Evolutionary conservation across 2,329 filamentous ascomycete genomes (phyloP), one percentile per base, ranked within the genome.

Genomic region (Fusarium sp.): DNA sequence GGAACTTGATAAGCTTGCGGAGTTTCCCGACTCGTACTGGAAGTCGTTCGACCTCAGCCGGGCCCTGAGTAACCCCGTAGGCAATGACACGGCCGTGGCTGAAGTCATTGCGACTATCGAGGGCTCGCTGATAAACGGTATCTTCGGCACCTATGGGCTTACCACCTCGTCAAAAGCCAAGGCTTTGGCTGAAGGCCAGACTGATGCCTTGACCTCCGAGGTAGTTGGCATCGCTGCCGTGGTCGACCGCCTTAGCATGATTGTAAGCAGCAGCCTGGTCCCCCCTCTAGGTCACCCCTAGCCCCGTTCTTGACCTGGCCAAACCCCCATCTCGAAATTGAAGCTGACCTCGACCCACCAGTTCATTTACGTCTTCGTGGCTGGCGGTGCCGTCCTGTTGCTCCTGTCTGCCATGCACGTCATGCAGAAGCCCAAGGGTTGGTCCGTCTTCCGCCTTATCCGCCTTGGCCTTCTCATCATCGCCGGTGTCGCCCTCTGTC

Each of bases 91-190:
- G 3, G 10, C 1, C 47, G 9, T 52, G 10, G 0, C 0, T 29
- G 0, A n/a, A 1, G 1, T 6, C 10, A 1, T 31, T 13, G 5
- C 0, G 5, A 29, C 24, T 10, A 11, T 52, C 18, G 0, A 0
- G 16, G 6, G 3, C 47, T 52, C 47, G 1, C 47, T 52, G 47
- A 2, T 1, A 0, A 52, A 52, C 47, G 27, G 2, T 27, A 8
- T 52, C 10, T n/a, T 31, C 16, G 3, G 0, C 47, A 52, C 47
- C 24, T 52, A 52, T 52, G 47, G 47, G 24, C 47, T 52, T 29
- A 52, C 24, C 3, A 31, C 47, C 2, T 52, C 47, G 10, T n/a
- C 24, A 29, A 52, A 52, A 31, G 24, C 1, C 24, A 52, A 8
- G 24, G 16, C 45, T 18, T 5, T 7, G 9, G 24, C 6, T 4